Base-by-base conservation (phyloP, 2,329 filamentous ascomycete species). In the Monosporascus ibericus region DNA sequence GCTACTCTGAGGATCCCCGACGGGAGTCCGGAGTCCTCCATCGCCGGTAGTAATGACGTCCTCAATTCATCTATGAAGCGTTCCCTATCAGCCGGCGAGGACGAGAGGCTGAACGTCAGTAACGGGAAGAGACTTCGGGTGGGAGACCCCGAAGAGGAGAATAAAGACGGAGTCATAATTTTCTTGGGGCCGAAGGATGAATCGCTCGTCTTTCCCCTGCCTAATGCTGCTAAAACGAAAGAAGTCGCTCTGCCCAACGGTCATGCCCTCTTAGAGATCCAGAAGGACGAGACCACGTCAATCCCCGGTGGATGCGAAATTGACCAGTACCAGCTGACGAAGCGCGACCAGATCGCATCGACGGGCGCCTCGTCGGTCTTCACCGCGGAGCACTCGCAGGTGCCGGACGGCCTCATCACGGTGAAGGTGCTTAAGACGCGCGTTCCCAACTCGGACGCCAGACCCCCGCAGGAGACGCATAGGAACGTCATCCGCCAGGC, bases 341-440 rank as follows among this genome's bases (percentile, higher is more conserved):
- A 80, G 62, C 71, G 73, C 38, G 75, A 81, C 17, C 74, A 76
- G n/a, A 82, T 84, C 50, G 79, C 80, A 5, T 75, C 75, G 2
- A 80, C 78, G 1, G 70, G 71, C 4, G 70, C 80, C 18, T 82
- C 80, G 5, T 75, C 77, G 6, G 80, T 84, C 37, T 83, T 78
- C 60, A 81, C 74, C 1, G 80, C 75, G 20, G 70, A 75, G 37
- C 75, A 82, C 61, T 81, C 79, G 5, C 65, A 73, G 9, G 73
- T 80, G 18, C 70, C 77, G 2, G 76, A 79, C 50, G 74, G 75
- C 20, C 74, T 81, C 50, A 78, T 83, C 52, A 82, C 79, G 1
- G 79, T 82, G 64, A 84, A 84, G 60, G 79, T 84, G 1, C 76
- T 84, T 57, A 82, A 82, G 66, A 83, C 80, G 1, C 68, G 73